Base-by-base conservation (phyloP, 208 protist genomes). In the Wallacemonas sp. region DNA sequence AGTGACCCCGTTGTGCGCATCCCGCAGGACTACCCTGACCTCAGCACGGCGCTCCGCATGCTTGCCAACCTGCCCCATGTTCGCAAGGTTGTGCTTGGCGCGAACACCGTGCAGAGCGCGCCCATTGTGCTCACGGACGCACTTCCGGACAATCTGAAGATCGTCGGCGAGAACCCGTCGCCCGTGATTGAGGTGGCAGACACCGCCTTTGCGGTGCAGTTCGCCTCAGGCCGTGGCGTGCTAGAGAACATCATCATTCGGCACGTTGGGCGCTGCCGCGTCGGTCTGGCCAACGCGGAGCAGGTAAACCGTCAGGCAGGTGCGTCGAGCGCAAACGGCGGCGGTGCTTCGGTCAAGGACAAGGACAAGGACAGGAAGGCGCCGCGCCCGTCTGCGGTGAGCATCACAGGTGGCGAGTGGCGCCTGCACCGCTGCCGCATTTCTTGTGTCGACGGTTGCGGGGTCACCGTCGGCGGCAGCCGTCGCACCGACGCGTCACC, bases 191-290 rank as follows among this genome's bases (percentile, higher is more conserved):
- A 94, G 72, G 79, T 89, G 39, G 55, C 60, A 1, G 76, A 78
- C 61, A 66, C 45, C 15, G 50, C 72, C 5, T 87, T 77, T 48
- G 88, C 79, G 17, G 48, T 94, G 34, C 58, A 77, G 60, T 91
- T 76, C 61, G 39, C 61, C 37, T 88, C 82, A 0, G 88, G 88
- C 32, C 73, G 68, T 13, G 88, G 88, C 17, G 78, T 63, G 27
- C 44, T 94, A 15, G 78, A 86, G 60, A 91, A 94, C 73, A 90
- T 94, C 54, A 74, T 89, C 29, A 79, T 94, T 53, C 84, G 88
- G 30, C 82, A 94, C 46, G 61, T 72, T 24, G 82, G 75, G 46
- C 53, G 66, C 33, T 42, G 39, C 48, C 65, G 62, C 39, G n/a
- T 44, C 21, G 64, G 42, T 44, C 42, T 62, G 58, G 48, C 24